Conservation (phyloP, 345 rosid genomes). For the Populus simonii region DNA sequence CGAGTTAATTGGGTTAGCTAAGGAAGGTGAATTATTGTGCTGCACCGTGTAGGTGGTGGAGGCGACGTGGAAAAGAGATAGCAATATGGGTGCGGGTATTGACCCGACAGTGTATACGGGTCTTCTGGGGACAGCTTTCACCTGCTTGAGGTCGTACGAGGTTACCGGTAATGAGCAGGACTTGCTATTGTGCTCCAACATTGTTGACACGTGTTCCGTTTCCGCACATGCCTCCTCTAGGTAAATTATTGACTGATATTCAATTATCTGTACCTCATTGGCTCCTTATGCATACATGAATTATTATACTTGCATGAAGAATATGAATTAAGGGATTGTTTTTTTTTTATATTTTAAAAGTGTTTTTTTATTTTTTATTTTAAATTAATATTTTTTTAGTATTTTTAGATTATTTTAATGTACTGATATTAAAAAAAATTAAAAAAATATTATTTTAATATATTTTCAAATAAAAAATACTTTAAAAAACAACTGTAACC, state of each 20-base stretch:
- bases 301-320: too few species aligned
- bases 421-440: too few species aligned
- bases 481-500: too few species aligned
- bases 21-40: too few species aligned
- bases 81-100: constrained; percentile 14
- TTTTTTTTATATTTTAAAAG: too few species aligned
- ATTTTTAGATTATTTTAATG: too few species aligned
- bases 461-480: too few species aligned
- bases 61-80: constrained; percentile 48
- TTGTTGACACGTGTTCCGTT: constrained; percentile 58
- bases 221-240: constrained; percentile 50
- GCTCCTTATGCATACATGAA: neutral
- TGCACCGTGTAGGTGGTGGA: constrained; percentile 48
- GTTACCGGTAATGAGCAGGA: constrained; percentile 54
- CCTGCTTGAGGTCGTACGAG: constrained; percentile 75
- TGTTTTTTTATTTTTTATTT: too few species aligned
- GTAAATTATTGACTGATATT: constrained; percentile 26
- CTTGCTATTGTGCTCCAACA: constrained; percentile 52
- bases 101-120: constrained; percentile 81
- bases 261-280: neutral
- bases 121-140: constrained; percentile 70
- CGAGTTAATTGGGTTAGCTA: too few species aligned
- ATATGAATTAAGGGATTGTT: too few species aligned
- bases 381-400: too few species aligned
- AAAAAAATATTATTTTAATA: too few species aligned